Conservation (phyloP, 371 early-diverging fungal genomes). For the Gilbertella persicaria region DNA sequence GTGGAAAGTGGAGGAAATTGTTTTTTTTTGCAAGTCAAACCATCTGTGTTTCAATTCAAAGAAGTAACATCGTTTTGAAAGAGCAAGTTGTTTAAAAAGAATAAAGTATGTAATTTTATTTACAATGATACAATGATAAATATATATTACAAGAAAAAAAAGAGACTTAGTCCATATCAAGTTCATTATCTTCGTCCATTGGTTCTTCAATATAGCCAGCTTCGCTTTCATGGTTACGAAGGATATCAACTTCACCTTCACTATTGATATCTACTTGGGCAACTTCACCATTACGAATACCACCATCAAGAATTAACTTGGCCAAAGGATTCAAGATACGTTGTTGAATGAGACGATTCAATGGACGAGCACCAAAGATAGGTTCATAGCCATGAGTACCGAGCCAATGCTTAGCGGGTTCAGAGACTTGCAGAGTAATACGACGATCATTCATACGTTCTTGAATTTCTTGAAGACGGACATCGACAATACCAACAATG, state of each 20-base stretch:
- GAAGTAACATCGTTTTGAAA: no score
- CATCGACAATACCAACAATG: slow-evolving; percentile 81
- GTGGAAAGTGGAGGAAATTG: background rate
- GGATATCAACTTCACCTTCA: slow-evolving; percentile 32
- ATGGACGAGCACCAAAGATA: slow-evolving; percentile 83
- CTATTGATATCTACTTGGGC: slow-evolving; percentile 51
- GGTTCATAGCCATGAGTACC: slow-evolving; percentile 82
- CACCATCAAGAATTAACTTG: slow-evolving; percentile 75
- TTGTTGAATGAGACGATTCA: slow-evolving; percentile 85
- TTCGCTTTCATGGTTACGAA: slow-evolving; percentile 51
- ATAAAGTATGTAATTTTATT: no score
- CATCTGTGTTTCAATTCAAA: background rate
- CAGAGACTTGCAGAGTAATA: slow-evolving; percentile 65
- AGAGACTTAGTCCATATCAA: slow-evolving; percentile 32
- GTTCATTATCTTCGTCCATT: slow-evolving; percentile 41
- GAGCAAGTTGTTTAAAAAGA: no score
- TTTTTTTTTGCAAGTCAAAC: no score
- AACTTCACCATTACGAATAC: slow-evolving; percentile 65
- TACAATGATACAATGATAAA: background rate
- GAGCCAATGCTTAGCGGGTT: slow-evolving; percentile 77
- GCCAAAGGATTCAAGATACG: slow-evolving; percentile 81
- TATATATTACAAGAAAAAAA: background rate
- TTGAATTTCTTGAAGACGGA: slow-evolving; percentile 79
- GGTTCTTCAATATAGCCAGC: slow-evolving; percentile 43
- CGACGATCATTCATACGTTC: slow-evolving; percentile 72